Conservation (phyloP, 805 yeast species). For the Monosporozyma unispora region DNA sequence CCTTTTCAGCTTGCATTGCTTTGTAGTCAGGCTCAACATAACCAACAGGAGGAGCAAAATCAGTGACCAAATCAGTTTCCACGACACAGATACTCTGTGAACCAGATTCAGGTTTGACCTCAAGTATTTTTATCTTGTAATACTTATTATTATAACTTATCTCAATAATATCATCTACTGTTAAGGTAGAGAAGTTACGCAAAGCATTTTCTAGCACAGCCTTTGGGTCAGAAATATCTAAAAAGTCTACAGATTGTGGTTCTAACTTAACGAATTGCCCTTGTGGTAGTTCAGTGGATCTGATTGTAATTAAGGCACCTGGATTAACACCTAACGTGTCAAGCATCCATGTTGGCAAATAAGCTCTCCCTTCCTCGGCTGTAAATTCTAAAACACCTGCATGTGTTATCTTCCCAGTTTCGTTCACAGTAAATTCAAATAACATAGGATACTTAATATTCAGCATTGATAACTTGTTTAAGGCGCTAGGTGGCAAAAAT, state of each 20-base stretch:
- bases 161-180: conserved; percentile 77
- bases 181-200: conserved; percentile 80
- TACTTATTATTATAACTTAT: conserved; percentile 71
- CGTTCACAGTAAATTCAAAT: conserved; percentile 68
- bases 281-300: conserved; percentile 68
- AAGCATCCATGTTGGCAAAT: conserved; percentile 97
- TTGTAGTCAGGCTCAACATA: conserved; percentile 83
- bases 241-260: conserved; percentile 89
- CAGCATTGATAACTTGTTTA: conserved; percentile 78
- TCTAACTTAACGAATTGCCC: conserved; percentile 88
- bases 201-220: conserved; percentile 92
- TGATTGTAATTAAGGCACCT: conserved; percentile 71
- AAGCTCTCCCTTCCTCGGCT: conserved; percentile 95
- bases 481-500: conserved; percentile 86
- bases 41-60: conserved; percentile 98
- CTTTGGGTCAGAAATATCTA: conserved; percentile 91
- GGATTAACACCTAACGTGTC: conserved; percentile 59
- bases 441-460: conserved; percentile 95
- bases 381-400: conserved; percentile 94
- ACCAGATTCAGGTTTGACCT: conserved; percentile 67
- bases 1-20: conserved; percentile 20
- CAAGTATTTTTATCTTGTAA: conserved; percentile 75
- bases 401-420: conserved; percentile 53
- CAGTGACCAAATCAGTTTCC: conserved; percentile 94
- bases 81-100: conserved; percentile 79